These are phyloP conservation scores for Metschnikowia hibisci DNA, from an alignment of 805 yeast genomes.

Conservation along the genomic window DNA sequence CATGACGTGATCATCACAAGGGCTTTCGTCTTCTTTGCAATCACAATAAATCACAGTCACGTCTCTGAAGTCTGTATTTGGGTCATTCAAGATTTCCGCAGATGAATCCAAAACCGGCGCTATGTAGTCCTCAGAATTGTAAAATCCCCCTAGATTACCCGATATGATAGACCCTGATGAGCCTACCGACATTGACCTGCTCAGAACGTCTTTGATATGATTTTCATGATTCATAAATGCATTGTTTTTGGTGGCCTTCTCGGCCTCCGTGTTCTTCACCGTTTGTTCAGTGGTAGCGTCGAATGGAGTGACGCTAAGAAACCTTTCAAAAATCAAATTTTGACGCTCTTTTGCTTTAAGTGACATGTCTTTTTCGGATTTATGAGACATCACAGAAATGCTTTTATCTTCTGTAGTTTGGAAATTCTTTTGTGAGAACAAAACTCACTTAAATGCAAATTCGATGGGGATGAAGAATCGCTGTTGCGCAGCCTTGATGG, in stretches of 20 bases:
- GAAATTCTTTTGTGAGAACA: too few relatives aligned
- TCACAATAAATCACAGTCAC: conserved; percentile 22
- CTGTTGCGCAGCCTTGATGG: too few relatives aligned
- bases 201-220: not conserved
- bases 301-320: conserved; percentile 4
- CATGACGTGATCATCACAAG: conserved; percentile 1
- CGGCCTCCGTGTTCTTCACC: not conserved
- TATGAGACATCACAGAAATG: not conserved
- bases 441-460: too few relatives aligned
- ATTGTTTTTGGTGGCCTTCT: not conserved
- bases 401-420: not conserved
- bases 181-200: conserved; percentile 7
- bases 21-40: not conserved
- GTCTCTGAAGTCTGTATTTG: conserved; percentile 21
- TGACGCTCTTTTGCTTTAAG: not conserved
- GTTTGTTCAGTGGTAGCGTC: not conserved
- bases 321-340: conserved; percentile 9
- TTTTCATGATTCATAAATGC: not conserved
- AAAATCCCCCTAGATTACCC: conserved; percentile 14
- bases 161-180: conserved; percentile 5
- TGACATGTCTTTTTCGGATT: not conserved
- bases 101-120: conserved; percentile 32
- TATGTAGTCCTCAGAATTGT: conserved; percentile 26
- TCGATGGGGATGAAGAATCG: too few relatives aligned
- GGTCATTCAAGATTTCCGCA: conserved; percentile 28